Percentiles rank a stretch among this genome's conserved stretches.
Conservation (phyloP, 2,329 filamentous ascomycete species). For the Diaporthe ilicicola region DNA sequence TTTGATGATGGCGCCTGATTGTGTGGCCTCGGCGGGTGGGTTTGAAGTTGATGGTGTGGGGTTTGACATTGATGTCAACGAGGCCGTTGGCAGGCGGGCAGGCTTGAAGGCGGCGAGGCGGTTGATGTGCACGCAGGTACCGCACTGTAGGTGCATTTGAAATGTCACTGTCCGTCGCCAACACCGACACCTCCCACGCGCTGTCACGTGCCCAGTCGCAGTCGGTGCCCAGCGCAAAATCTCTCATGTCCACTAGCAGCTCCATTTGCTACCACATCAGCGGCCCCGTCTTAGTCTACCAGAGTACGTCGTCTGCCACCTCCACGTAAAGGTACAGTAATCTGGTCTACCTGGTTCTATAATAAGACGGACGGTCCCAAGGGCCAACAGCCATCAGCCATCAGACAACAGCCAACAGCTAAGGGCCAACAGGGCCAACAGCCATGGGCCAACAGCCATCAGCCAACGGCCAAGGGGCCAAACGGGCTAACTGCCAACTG, state of each 20-base stretch:
- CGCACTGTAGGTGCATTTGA: background rate
- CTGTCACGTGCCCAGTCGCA: background rate
- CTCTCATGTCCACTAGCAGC: too few species aligned
- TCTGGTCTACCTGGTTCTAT: conserved; percentile 2
- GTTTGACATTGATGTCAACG: background rate
- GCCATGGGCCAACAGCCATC: too few species aligned
- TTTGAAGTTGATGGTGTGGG: background rate
- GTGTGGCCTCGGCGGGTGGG: background rate
- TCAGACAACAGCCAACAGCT: background rate
- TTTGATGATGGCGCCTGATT: background rate
- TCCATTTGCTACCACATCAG: too few species aligned
- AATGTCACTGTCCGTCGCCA: background rate
- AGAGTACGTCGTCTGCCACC: too few species aligned
- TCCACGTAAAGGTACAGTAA: background rate
- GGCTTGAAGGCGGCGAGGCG: background rate
- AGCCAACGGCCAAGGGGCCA: background rate
- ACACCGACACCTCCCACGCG: background rate
- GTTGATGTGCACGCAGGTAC: background rate
- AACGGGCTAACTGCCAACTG: background rate
- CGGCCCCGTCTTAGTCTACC: too few species aligned
- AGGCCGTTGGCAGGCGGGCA: too few species aligned
- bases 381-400: background rate
- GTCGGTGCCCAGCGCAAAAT: background rate
- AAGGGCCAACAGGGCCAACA: background rate
- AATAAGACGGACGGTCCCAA: conserved; percentile 8